Percentiles rank a stretch among this genome's conserved stretches.
phyloP scores from a whole-genome alignment of 768 basidiomycete species.

The Auricularia heimuer region DNA sequence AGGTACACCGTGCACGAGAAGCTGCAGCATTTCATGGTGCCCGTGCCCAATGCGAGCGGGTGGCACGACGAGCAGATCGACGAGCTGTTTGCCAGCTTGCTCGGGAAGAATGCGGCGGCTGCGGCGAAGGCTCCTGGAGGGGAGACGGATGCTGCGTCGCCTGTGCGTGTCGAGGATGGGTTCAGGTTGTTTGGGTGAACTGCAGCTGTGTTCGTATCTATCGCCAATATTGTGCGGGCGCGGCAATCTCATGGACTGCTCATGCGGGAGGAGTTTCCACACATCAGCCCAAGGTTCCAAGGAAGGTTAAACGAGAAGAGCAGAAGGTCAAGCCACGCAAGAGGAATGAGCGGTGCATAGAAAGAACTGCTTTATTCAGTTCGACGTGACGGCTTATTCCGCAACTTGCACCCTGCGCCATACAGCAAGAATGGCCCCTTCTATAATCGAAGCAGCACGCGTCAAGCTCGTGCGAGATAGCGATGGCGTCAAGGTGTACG shows the following conservation, averaged over 20 bases:
- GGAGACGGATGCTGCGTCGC: too few relatives aligned
- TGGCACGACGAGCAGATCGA: conserved; percentile 98
- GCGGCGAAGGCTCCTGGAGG: conserved; percentile 6
- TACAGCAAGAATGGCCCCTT: background rate
- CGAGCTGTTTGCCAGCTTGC: conserved; percentile 80
- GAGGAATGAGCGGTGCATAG: too few relatives aligned
- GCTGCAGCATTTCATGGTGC: conserved; percentile 94
- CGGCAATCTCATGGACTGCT: too few relatives aligned
- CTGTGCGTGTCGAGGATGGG: too few relatives aligned
- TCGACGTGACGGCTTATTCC: background rate
- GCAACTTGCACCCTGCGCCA: background rate
- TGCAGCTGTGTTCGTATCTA: too few relatives aligned
- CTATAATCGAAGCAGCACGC: background rate
- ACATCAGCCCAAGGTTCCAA: too few relatives aligned
- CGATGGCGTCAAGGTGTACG: background rate
- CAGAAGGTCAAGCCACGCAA: too few relatives aligned
- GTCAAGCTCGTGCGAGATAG: background rate
- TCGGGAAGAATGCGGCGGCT: conserved; percentile 43
- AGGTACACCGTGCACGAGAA: conserved; percentile 95
- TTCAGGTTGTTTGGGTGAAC: too few relatives aligned
- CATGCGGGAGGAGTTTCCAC: too few relatives aligned
- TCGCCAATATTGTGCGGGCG: too few relatives aligned
- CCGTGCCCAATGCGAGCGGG: conserved; percentile 32
- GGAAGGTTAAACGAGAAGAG: too few relatives aligned
- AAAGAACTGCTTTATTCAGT: too few relatives aligned